Base-by-base conservation (phyloP, 1,139 yeast species). In the Martiniozyma asiatica region DNA sequence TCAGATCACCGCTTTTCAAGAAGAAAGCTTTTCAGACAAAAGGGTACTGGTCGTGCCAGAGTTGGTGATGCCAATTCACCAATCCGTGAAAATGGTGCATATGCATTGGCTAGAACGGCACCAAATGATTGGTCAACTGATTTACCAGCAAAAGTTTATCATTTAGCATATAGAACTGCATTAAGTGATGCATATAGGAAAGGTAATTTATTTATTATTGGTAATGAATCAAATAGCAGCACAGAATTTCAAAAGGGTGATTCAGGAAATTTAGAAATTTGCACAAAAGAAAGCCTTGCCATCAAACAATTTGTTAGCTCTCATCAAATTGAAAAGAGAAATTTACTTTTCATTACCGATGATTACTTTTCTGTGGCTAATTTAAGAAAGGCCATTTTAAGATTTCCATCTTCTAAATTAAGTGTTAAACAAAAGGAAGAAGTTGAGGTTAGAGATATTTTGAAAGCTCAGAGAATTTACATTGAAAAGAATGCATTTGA, bases 11-110 rank as follows among this genome's bases (percentile, higher is more conserved):
- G 89, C 35, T 87, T 71, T 55, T 80, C 94, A 17, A 72, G 92
- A 54, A 68, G 71, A 49, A 89, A 89, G 54, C 63, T 89, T 43
- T 65, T 74, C 33, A 84, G 85, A 16, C 98, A 89, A 58, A 89
- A 89, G 59, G 97, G 98, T 41, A 61, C 85, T 12, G 99, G 99
- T 56, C 67, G 70, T 39, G 99, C 99, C 34, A 78, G 99, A 64
- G 78, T 74, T 37, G 99, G 98, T 61, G 96, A 85, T 58, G 85
- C 84, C 36, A 89, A 89, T 47, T 82, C 95, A 14, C 98, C 98
- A 26, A 80, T 76, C 33, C 73, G 94, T 58, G 76, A 74, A 49
- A 85, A 81, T 48, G 95, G 94, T 50, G 87, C 89, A 29, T 68
- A 80, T 42, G 97, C 97, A 0, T 74, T 80, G 49, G 96, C 92